phyloP scores from a whole-genome alignment of 345 rosid genomes.

The Ceriops decandra region DNA sequence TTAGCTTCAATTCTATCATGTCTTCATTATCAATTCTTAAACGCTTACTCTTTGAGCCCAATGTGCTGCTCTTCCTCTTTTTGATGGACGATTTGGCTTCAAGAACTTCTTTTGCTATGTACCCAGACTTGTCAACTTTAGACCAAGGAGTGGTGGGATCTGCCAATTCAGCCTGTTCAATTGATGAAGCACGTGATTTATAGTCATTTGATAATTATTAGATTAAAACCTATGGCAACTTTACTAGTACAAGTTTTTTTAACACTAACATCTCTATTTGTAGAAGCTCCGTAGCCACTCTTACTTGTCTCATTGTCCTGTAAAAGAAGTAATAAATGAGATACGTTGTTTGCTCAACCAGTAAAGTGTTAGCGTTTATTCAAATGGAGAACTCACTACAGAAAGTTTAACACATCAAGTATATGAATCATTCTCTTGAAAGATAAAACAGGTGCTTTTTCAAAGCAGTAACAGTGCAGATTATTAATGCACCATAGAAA shows the following conservation, averaged over 20 bases:
- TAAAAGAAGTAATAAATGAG: conserved; percentile 19
- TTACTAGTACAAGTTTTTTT: conserved; percentile 23
- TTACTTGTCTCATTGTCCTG: conserved; percentile 66
- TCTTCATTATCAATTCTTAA: conserved; percentile 72
- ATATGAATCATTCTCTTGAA: too few species aligned
- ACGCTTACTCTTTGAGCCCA: conserved; percentile 75
- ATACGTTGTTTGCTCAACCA: background rate
- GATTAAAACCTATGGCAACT: conserved; percentile 27
- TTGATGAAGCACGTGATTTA: conserved; percentile 28
- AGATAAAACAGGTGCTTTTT: too few species aligned
- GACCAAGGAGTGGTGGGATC: conserved; percentile 61
- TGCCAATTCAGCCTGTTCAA: conserved; percentile 60
- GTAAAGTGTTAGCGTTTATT: background rate
- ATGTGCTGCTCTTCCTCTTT: conserved; percentile 67
- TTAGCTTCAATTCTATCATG: conserved; percentile 64
- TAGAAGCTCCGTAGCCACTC: conserved; percentile 38
- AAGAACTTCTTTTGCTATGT: conserved; percentile 62
- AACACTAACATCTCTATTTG: conserved; percentile 60
- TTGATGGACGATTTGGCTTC: conserved; percentile 48
- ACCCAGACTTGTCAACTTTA: conserved; percentile 63
- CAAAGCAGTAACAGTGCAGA: too few species aligned
- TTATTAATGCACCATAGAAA: too few species aligned
- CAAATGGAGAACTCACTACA: too few species aligned
- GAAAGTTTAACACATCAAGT: too few species aligned
- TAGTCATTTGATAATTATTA: conserved; percentile 14